A percentile compares a stretch with the other conserved stretches of the same genome.
phyloP scores from a whole-genome alignment of 2,329 filamentous ascomycete genomes.

The Ceratocystiopsis minuta region DNA sequence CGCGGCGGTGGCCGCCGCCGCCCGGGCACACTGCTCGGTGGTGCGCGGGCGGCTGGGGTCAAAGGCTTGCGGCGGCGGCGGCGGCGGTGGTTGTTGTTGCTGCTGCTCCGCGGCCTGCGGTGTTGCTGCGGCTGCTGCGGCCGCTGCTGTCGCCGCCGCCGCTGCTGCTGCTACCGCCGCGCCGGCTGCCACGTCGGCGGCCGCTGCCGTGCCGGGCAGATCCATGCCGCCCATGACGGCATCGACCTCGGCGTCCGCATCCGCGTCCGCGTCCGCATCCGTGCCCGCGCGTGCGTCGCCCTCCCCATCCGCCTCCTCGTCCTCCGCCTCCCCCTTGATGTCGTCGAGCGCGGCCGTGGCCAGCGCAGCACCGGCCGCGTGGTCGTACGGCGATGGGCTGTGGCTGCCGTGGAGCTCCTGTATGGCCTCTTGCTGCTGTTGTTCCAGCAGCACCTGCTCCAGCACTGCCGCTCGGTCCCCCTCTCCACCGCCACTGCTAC shows the following conservation, averaged over 20 bases:
- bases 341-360: background rate
- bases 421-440: background rate
- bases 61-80: background rate
- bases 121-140: conserved; percentile 1
- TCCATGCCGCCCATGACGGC: conserved; percentile 11
- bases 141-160: conserved; percentile 2
- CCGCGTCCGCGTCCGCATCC: background rate
- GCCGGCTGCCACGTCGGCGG: background rate
- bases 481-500: conserved; percentile 12
- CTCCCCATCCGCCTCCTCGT: background rate
- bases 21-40: conserved; percentile 9
- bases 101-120: background rate
- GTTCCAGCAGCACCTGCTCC: background rate
- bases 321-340: background rate
- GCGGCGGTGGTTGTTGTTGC: conserved; percentile 8
- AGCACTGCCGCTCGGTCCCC: background rate
- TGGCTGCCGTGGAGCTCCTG: background rate
- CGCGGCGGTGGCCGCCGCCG: conserved; percentile 20
- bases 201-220: conserved; percentile 5
- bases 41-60: conserved; percentile 2
- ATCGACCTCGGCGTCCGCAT: background rate
- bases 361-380: background rate
- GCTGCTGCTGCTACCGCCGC: conserved; percentile 4
- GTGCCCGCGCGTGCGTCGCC: too few species aligned
- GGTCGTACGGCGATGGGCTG: too few species aligned